Percentiles rank a stretch among this genome's conserved stretches.
Evolutionary conservation across 148 eudicot genomes (phyloP).

Genomic region (Camellia sinensis): DNA sequence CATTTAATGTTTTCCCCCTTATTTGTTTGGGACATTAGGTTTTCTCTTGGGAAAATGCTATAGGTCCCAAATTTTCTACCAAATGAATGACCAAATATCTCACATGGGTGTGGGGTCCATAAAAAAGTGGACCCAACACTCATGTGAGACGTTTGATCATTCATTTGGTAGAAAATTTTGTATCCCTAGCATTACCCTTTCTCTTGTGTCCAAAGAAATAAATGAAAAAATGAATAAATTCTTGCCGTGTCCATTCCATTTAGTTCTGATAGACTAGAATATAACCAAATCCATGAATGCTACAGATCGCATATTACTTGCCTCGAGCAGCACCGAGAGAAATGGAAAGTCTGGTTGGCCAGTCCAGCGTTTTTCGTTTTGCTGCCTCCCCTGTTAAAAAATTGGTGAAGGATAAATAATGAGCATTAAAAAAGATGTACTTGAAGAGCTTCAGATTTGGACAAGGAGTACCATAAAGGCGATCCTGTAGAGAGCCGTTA

Average conservation of each 20-base stretch:
- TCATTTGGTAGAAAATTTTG: too few species aligned
- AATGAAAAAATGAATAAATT: background rate
- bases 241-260: background rate
- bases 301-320: slow-evolving; percentile 21
- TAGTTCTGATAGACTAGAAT: background rate
- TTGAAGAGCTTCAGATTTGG: slow-evolving; percentile 9
- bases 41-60: background rate
- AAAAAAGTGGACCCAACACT: too few species aligned
- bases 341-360: slow-evolving; percentile 58
- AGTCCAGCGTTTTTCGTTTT: slow-evolving; percentile 42
- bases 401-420: background rate
- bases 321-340: slow-evolving; percentile 64
- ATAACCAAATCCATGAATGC: background rate
- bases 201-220: background rate
- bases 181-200: background rate
- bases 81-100: too few species aligned
- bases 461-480: slow-evolving; percentile 42
- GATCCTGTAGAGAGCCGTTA: slow-evolving; percentile 58
- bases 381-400: slow-evolving; percentile 44
- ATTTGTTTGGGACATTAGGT: background rate
- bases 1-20: background rate
- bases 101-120: too few species aligned
- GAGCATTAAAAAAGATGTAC: background rate
- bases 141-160: too few species aligned
- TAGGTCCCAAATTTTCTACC: too few species aligned